phyloP scores from a whole-genome alignment of 2,329 filamentous ascomycete genomes.

The Aspergillus tubingensis region DNA sequence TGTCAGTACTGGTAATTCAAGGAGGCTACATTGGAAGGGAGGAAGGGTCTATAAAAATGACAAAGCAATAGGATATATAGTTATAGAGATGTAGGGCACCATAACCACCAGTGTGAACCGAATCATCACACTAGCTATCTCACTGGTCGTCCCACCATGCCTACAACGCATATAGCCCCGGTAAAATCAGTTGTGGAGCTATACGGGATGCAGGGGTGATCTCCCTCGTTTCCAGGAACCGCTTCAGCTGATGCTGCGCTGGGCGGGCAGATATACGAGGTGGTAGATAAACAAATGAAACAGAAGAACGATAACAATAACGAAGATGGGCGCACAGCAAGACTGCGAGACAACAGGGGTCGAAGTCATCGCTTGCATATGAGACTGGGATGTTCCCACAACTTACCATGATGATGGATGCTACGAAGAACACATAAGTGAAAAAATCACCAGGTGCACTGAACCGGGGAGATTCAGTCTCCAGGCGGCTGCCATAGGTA shows the following conservation, averaged over 20 bases:
- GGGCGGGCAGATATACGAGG: slow-evolving; percentile 79
- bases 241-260: slow-evolving; percentile 69
- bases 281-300: slow-evolving; percentile 33
- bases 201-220: slow-evolving; percentile 67
- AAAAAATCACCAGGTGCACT: slow-evolving; percentile 74
- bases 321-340: background rate
- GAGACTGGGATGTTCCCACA: slow-evolving; percentile 31
- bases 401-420: slow-evolving; percentile 76
- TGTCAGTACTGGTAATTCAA: slow-evolving; percentile 29
- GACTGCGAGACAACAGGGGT: no score
- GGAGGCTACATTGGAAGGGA: slow-evolving; percentile 25
- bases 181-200: slow-evolving; percentile 61
- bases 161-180: slow-evolving; percentile 66
- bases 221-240: slow-evolving; percentile 85
- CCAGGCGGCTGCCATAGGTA: slow-evolving; percentile 73
- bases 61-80: slow-evolving; percentile 24
- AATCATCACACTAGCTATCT: slow-evolving; percentile 60
- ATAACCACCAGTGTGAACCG: slow-evolving; percentile 64
- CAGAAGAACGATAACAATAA: background rate
- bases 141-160: slow-evolving; percentile 75
- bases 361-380: background rate
- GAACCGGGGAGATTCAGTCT: slow-evolving; percentile 72
- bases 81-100: slow-evolving; percentile 62
- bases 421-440: slow-evolving; percentile 76
- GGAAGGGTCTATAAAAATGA: slow-evolving; percentile 14